A percentile compares a stretch with the other conserved stretches of the same genome.
phyloP scores from a whole-genome alignment of 2,329 filamentous ascomycete genomes.

The Colletotrichum destructivum region DNA sequence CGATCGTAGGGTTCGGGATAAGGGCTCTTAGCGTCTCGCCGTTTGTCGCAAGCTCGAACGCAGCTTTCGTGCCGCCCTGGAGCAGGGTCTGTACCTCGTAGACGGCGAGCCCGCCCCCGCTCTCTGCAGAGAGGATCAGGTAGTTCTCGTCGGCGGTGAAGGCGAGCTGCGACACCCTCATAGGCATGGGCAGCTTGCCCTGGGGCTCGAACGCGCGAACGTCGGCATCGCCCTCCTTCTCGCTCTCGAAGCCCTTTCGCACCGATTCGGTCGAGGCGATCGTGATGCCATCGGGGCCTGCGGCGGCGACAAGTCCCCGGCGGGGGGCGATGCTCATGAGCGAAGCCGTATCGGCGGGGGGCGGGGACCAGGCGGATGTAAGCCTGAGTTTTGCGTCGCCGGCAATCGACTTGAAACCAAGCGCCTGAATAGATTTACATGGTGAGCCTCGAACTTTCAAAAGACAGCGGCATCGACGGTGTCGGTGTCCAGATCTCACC shows the following conservation, averaged over 20 bases:
- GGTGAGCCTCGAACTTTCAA: conserved; percentile 26
- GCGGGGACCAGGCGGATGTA: conserved; percentile 82
- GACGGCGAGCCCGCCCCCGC: conserved; percentile 84
- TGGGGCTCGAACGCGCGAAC: conserved; percentile 81
- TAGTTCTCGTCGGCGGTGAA: conserved; percentile 93
- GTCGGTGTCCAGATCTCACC: conserved; percentile 62
- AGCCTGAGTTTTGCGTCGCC: conserved; percentile 88
- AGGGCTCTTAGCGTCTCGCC: conserved; percentile 81
- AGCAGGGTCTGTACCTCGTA: conserved; percentile 82
- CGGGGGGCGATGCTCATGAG: conserved; percentile 87
- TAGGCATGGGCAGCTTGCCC: conserved; percentile 79
- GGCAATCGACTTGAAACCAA: conserved; percentile 86
- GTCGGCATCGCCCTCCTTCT: conserved; percentile 73
- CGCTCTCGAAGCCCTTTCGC: conserved; percentile 78
- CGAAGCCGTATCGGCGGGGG: conserved; percentile 83
- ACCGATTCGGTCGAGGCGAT: conserved; percentile 84
- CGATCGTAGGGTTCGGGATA: conserved; percentile 83
- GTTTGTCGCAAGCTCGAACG: conserved; percentile 84
- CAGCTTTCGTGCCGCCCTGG: conserved; percentile 75
- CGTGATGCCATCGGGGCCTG: conserved; percentile 84
- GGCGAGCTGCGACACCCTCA: conserved; percentile 86
- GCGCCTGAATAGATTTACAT: conserved; percentile 62
- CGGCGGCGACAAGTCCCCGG: conserved; percentile 88
- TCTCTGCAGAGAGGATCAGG: conserved; percentile 85
- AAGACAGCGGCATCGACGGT: conserved; percentile 39